A percentile compares a stretch with the other conserved stretches of the same genome.
Evolutionary conservation across 225 moss, liverwort and hornwort species (phyloP).

Genomic region (Lunularia cruciata): DNA sequence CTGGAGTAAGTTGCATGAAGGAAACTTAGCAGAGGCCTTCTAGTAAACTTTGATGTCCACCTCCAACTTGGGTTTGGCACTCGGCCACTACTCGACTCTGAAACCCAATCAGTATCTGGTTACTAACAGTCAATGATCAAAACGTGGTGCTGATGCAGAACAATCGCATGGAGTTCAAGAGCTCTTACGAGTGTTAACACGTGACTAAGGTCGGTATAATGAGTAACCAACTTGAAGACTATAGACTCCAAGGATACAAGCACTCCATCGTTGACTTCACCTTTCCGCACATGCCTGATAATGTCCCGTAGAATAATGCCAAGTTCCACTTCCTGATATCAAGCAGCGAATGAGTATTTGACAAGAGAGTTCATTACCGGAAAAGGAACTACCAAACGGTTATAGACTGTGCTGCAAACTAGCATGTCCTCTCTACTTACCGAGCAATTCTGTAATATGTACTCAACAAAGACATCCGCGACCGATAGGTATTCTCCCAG

Average conservation of each 20-base stretch:
- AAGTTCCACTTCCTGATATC: conserved; percentile 83
- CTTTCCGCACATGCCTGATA: conserved; percentile 63
- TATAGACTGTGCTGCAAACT: not conserved
- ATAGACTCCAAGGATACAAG: conserved; percentile 76
- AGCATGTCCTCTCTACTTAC: conserved; percentile 44
- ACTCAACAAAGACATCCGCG: conserved; percentile 92
- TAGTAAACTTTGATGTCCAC: no score
- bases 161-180: no score
- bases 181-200: conserved; percentile 78
- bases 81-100: no score
- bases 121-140: no score
- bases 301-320: conserved; percentile 65
- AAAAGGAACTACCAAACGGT: no score
- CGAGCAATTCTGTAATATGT: conserved; percentile 81
- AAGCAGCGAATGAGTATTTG: not conserved
- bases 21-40: no score
- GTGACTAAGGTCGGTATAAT: conserved; percentile 78
- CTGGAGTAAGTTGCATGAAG: no score
- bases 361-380: no score
- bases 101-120: no score
- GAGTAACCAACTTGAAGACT: conserved; percentile 81
- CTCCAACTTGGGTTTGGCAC: no score
- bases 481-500: conserved; percentile 78
- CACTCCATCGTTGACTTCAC: conserved; percentile 65
- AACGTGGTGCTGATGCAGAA: no score